phyloP scores from a whole-genome alignment of 2,329 filamentous ascomycete species.

The Didymella sp. region DNA sequence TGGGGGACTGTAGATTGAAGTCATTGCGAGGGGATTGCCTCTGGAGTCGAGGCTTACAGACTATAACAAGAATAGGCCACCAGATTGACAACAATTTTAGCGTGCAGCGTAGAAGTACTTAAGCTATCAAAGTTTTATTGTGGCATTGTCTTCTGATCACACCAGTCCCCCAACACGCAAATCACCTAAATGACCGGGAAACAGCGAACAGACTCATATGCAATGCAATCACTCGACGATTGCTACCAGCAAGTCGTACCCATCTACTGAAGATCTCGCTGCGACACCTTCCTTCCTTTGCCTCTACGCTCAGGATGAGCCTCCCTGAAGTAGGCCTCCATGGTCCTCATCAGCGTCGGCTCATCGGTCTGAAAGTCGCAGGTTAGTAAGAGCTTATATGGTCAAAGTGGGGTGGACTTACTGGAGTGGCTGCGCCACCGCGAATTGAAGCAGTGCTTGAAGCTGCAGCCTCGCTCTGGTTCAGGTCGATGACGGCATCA shows the following conservation, averaged over 20 bases:
- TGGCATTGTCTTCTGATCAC: background rate
- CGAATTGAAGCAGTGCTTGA: background rate
- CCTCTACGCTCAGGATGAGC: constrained; percentile 2
- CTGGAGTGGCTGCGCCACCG: background rate
- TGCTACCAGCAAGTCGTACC: background rate
- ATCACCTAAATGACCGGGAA: background rate
- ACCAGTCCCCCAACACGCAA: background rate
- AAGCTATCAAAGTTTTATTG: background rate
- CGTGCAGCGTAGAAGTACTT: background rate
- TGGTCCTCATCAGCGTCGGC: constrained; percentile 8
- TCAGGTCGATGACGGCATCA: constrained; percentile 4
- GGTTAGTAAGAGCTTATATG: background rate
- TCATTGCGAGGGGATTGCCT: too few species aligned
- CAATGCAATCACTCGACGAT: background rate
- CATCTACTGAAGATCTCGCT: constrained; percentile 4
- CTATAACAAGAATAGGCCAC: too few species aligned
- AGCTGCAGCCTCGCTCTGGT: background rate
- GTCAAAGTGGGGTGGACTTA: background rate
- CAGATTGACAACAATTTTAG: background rate
- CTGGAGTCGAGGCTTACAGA: background rate
- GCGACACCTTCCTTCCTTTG: background rate
- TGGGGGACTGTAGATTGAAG: constrained; percentile 42
- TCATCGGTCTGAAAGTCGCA: background rate
- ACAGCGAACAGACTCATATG: background rate
- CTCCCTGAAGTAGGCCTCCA: constrained; percentile 17